Evolutionary conservation across 2,329 filamentous ascomycete genomes (phyloP).

Genomic region (Pseudogymnoascus sp.): DNA sequence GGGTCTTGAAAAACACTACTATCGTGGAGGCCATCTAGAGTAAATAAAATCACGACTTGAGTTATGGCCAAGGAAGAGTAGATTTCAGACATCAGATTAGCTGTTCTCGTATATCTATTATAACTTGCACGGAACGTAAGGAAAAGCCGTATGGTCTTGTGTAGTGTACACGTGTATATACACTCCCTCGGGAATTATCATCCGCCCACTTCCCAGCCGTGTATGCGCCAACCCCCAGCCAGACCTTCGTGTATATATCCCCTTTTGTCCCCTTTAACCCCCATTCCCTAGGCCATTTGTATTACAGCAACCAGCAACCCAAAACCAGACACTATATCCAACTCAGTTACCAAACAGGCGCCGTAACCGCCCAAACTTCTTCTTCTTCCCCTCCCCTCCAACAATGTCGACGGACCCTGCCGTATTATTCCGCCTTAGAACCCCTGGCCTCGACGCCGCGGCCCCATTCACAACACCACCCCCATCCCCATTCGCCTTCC

Average conservation of each 20-base stretch:
- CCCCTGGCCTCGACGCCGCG: not conserved
- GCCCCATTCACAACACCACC: not conserved
- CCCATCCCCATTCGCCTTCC: not conserved
- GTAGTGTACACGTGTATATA: slow-evolving; percentile 6
- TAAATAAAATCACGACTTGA: not conserved
- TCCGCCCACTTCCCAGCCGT: not conserved
- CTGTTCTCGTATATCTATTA: slow-evolving; percentile 1
- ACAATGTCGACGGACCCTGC: not conserved
- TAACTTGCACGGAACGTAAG: not conserved
- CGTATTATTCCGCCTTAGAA: not conserved
- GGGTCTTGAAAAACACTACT: not conserved
- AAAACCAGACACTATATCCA: not conserved
- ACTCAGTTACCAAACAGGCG: slow-evolving; percentile 1
- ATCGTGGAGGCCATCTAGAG: not conserved
- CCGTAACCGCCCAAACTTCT: not conserved
- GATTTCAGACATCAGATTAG: not conserved
- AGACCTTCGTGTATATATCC: not conserved
- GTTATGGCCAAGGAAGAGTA: not conserved
- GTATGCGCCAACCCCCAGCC: not conserved
- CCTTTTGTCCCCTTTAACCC: not conserved
- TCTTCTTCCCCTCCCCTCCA: not conserved
- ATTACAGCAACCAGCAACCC: slow-evolving; percentile 1
- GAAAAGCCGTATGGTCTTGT: slow-evolving; percentile 4
- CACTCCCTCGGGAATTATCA: not conserved
- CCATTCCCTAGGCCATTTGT: not conserved